Evolutionary conservation across 73 alveolate species (phyloP).

Genomic region (Breviolum minutum): DNA sequence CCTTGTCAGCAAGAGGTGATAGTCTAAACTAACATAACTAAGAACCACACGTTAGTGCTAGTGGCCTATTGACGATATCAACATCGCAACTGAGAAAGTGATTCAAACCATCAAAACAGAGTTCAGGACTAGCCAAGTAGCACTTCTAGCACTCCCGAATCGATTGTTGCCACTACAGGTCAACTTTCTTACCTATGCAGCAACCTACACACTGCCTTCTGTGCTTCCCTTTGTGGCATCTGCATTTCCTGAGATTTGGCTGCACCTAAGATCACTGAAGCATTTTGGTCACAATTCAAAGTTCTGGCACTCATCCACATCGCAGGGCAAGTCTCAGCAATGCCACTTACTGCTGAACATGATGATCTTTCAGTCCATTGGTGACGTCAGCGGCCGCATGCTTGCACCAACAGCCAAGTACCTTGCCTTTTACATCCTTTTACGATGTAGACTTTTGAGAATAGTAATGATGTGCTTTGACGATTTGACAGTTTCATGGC

Average conservation of each 20-base stretch:
- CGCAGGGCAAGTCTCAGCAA: slow-evolving; percentile 60
- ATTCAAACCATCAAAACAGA: too few species aligned
- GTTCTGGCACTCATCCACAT: too few species aligned
- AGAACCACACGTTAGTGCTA: neutral
- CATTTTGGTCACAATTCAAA: too few species aligned
- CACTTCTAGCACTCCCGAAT: neutral
- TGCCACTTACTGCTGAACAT: slow-evolving; percentile 77
- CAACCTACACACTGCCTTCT: slow-evolving; percentile 78
- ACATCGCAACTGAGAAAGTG: too few species aligned
- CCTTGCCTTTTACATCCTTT: neutral
- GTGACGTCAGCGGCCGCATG: slow-evolving; percentile 92
- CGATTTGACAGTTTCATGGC: too few species aligned
- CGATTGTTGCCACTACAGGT: neutral
- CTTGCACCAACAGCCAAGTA: slow-evolving; percentile 64
- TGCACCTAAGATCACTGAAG: neutral
- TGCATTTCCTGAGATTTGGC: slow-evolving; percentile 21
- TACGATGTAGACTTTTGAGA: neutral
- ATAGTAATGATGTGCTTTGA: too few species aligned
- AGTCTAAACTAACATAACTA: neutral
- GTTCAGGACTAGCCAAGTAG: neutral
- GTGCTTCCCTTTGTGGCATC: slow-evolving; percentile 61
- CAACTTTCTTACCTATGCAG: slow-evolving; percentile 53
- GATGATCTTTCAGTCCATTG: slow-evolving; percentile 82
- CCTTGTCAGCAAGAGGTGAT: slow-evolving; percentile 15
- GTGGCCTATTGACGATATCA: neutral